phyloP scores from a whole-genome alignment of 805 yeast species.

The Ogataea nakhonphanomensis region DNA sequence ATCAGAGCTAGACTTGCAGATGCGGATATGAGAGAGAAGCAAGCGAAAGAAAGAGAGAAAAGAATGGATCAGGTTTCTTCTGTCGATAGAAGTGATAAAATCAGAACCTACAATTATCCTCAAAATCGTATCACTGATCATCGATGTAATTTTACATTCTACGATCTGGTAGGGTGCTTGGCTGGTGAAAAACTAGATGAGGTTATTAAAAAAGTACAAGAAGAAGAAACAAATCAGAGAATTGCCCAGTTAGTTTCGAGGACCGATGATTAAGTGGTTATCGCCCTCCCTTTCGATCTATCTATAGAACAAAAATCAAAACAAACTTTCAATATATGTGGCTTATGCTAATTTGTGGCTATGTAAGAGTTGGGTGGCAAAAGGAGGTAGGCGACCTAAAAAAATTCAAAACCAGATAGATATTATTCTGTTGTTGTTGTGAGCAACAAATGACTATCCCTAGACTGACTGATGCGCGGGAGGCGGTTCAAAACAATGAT shows the following conservation, averaged over 20 bases:
- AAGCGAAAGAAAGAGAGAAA: conserved; percentile 59
- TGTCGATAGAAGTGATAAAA: conserved; percentile 88
- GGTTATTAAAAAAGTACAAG: conserved; percentile 50
- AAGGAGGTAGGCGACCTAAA: background rate
- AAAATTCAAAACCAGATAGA: background rate
- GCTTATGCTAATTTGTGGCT: too few relatives aligned
- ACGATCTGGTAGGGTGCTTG: conserved; percentile 68
- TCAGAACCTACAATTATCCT: conserved; percentile 88
- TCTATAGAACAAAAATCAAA: too few relatives aligned
- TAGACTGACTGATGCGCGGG: conserved; percentile 58
- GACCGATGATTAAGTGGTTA: conserved; percentile 4
- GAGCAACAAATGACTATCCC: conserved; percentile 27
- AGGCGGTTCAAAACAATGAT: conserved; percentile 48
- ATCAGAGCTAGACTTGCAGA: conserved; percentile 84
- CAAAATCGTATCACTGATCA: conserved; percentile 95
- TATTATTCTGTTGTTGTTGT: too few relatives aligned
- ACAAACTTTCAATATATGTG: too few relatives aligned
- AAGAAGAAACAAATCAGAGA: conserved; percentile 42
- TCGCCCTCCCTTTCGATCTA: too few relatives aligned
- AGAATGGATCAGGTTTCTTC: conserved; percentile 83
- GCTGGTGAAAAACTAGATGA: conserved; percentile 56
- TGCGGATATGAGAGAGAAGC: conserved; percentile 60
- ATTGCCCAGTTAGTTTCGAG: conserved; percentile 37
- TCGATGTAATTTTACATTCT: conserved; percentile 75
- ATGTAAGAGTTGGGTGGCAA: background rate